Evolutionary conservation across 106 monocot species (phyloP), one percentile per base, ranked within the genome.

Genomic region (Vanilla planifolia): DNA sequence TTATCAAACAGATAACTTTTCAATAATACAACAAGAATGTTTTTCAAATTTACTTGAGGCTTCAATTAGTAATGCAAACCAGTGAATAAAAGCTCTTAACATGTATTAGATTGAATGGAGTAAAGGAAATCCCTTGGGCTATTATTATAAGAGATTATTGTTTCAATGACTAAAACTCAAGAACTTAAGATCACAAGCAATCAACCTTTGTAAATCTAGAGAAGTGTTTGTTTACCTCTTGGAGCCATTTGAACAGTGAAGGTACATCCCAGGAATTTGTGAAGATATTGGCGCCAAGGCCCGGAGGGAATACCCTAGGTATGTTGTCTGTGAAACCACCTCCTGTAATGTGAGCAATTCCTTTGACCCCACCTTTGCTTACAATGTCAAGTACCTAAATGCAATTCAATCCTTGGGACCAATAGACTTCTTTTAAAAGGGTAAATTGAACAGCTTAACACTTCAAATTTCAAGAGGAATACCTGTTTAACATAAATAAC

Each of bases 281-380:
- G 35, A 80, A 79, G 46, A 90, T 87, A 16, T 64, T 75, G 61
- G 84, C 86, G 63, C 95, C 95, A 52, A 96, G 77, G 61, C 95
- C 95, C 22, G 62, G n/a, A 42, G 95, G 95, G 60, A 96, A 87
- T 20, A 90, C 76, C 61, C 95, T 80, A 1, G 95, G 95, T 48
- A 96, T 96, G 61, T 95, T 95, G 60, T 95, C 95, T 5, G 87
- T 90, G 61, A 96, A 96, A 14, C 95, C 95, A 59, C 90, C 95
- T 43, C 95, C 95, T 7, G 90, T 96, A 24, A 96, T 96, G 55
- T 96, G 95, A 41, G 95, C 95, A 62, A 96, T 90, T 62, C 95
- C 95, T 67, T 84, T 96, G 16, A 96, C 90, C 39, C 95, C 95
- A 26, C 95, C 95, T 42, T 80, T 84, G 62, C 67, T 73, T 51